Evolutionary conservation across 2,329 filamentous ascomycete species (phyloP).

Genomic region (Diplodia corticola): DNA sequence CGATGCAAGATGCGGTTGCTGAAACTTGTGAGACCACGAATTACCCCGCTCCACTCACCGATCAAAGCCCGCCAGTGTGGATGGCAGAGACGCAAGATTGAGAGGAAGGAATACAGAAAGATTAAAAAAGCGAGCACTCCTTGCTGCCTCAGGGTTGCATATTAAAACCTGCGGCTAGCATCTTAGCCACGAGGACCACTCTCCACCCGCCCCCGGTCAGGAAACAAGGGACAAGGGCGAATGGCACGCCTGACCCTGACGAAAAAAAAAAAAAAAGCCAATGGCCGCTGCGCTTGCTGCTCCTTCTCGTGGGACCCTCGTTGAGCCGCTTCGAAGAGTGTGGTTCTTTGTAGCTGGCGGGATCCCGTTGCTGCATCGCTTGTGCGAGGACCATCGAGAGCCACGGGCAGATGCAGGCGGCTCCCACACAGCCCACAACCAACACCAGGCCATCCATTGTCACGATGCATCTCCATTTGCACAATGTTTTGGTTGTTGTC

Average conservation of each 20-base stretch:
- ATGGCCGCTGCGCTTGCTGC: not conserved
- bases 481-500: not conserved
- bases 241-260: not conserved
- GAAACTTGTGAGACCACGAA: conserved; percentile 5
- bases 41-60: not conserved
- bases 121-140: not conserved
- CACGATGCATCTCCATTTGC: not conserved
- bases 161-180: not conserved
- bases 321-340: conserved; percentile 9
- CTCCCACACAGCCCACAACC: not conserved
- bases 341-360: not conserved
- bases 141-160: not conserved
- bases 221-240: not conserved
- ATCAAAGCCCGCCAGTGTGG: not conserved
- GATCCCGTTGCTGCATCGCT: not conserved
- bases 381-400: not conserved
- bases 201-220: not conserved
- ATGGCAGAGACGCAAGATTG: not conserved
- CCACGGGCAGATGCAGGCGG: not conserved
- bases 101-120: not conserved
- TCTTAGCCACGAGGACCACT: conserved; percentile 1
- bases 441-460: not conserved
- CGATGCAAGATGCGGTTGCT: conserved; percentile 15
- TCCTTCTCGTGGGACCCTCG: not conserved
- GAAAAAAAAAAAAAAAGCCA: not conserved